Conservation (phyloP, 2,329 filamentous ascomycete species). For the Nemania sp. region DNA sequence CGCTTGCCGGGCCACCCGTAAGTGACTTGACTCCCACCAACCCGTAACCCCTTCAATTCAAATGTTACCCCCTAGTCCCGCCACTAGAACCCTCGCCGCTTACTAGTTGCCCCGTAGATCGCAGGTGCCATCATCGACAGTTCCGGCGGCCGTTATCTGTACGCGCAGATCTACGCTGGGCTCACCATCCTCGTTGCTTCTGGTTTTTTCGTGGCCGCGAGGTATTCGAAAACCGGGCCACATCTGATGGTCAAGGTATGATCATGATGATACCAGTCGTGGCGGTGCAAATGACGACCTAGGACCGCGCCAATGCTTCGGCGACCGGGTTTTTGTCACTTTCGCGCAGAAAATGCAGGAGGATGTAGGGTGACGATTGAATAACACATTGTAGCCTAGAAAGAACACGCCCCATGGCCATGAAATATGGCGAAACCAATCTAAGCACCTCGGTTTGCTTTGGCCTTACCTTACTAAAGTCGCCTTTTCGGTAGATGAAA, state of each 20-base stretch:
- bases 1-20: slow-evolving; percentile 33
- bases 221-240: slow-evolving; percentile 10
- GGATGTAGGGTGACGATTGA: too few relatives aligned
- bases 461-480: too few relatives aligned
- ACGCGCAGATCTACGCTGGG: slow-evolving; percentile 32
- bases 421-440: too few relatives aligned
- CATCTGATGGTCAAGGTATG: slow-evolving; percentile 8
- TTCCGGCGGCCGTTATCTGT: slow-evolving; percentile 28
- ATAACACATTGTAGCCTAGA: too few relatives aligned
- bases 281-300: too few relatives aligned
- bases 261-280: neutral
- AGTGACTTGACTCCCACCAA: slow-evolving; percentile 6
- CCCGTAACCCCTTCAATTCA: too few relatives aligned
- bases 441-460: too few relatives aligned
- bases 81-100: neutral
- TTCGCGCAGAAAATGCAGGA: too few relatives aligned
- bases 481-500: too few relatives aligned
- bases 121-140: slow-evolving; percentile 33
- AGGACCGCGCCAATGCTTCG: too few relatives aligned
- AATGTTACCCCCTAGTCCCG: neutral
- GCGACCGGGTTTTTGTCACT: too few relatives aligned
- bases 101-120: neutral
- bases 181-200: slow-evolving; percentile 27
- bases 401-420: too few relatives aligned
- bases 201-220: slow-evolving; percentile 12